Evolutionary conservation across 208 protist species (phyloP).

Genomic region (Wallacemonas sp.): DNA sequence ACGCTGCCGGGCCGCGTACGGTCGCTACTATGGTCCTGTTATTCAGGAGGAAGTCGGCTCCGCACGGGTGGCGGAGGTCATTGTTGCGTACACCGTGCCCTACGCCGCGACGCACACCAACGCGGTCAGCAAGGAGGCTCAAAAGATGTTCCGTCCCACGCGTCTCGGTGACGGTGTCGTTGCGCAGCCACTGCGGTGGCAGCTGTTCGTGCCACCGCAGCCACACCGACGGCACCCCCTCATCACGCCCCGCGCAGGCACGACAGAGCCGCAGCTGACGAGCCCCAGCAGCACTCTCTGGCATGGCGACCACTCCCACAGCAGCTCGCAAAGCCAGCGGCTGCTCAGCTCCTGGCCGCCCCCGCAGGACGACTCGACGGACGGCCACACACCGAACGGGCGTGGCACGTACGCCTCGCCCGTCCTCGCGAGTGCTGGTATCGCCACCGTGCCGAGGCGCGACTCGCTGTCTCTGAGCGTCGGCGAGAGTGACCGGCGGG

Average conservation of each 20-base stretch:
- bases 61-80: not conserved
- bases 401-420: too few relatives aligned
- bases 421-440: too few relatives aligned
- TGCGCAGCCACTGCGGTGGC: slow-evolving; percentile 26
- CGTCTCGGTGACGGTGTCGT: slow-evolving; percentile 32
- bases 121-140: slow-evolving; percentile 33
- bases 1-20: not conserved
- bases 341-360: not conserved
- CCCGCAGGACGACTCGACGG: not conserved
- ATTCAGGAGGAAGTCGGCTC: not conserved
- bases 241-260: not conserved
- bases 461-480: not conserved
- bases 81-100: slow-evolving; percentile 10
- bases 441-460: not conserved
- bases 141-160: slow-evolving; percentile 44
- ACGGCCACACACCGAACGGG: not conserved
- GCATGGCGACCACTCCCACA: not conserved
- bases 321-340: not conserved
- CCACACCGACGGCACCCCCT: not conserved
- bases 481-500: not conserved
- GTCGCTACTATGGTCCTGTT: not conserved
- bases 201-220: not conserved
- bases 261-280: not conserved
- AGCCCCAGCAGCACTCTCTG: not conserved
- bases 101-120: slow-evolving; percentile 34